Evolutionary conservation across 208 protist species (phyloP).

Genomic region (Trypanosoma cruzi): DNA sequence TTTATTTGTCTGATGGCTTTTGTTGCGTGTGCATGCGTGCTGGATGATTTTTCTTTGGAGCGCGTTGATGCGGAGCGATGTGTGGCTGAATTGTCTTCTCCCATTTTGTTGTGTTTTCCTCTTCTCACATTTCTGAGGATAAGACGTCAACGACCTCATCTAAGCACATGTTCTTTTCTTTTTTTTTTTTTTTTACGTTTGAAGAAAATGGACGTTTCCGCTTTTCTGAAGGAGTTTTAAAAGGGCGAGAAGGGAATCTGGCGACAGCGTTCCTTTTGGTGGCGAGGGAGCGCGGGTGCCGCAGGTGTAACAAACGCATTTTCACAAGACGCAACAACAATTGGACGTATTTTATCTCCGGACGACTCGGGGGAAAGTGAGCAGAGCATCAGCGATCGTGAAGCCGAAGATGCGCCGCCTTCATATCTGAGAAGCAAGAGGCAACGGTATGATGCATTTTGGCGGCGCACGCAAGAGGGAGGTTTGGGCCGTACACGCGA

Average conservation of each 20-base stretch:
- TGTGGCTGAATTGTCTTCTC: too few relatives aligned
- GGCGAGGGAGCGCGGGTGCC: not conserved
- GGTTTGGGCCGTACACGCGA: not conserved
- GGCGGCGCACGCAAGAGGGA: not conserved
- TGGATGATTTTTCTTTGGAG: too few relatives aligned
- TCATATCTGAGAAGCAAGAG: conserved; percentile 9
- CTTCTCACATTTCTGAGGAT: not conserved
- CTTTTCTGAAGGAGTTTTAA: conserved; percentile 80
- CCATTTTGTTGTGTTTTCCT: too few relatives aligned
- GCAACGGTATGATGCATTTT: conserved; percentile 14
- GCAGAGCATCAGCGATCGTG: not conserved
- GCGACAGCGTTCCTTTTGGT: not conserved
- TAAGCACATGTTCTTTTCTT: not conserved
- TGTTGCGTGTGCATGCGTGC: too few relatives aligned
- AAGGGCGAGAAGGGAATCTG: conserved; percentile 17
- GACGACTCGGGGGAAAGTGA: conserved; percentile 6
- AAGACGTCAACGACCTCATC: not conserved
- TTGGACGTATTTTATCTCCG: not conserved
- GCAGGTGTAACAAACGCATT: not conserved
- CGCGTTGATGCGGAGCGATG: too few relatives aligned
- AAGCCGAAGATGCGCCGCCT: not conserved
- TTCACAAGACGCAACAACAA: not conserved
- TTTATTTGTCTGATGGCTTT: too few relatives aligned
- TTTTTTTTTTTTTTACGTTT: conserved; percentile 9
- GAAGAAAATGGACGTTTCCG: conserved; percentile 62